These are phyloP conservation scores for Teratosphaeria epicoccoides DNA, from an alignment of 2,329 filamentous ascomycete genomes.

Conservation along the genomic window DNA sequence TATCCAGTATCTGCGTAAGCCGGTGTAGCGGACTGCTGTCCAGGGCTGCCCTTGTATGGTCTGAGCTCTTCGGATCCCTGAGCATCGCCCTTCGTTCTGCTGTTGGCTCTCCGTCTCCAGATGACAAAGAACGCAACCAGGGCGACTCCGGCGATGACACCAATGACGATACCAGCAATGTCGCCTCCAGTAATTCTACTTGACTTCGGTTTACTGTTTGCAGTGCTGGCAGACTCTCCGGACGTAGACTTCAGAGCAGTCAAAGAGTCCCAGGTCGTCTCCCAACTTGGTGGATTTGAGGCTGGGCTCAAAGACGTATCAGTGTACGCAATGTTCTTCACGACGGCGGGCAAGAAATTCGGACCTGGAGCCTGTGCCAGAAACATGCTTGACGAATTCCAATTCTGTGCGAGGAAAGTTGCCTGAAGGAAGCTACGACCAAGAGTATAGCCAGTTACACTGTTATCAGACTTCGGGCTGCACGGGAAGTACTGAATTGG, in stretches of 20 bases:
- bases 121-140: conserved; percentile 4
- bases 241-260: conserved; percentile 1
- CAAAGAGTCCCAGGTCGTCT: conserved; percentile 7
- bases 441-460: conserved; percentile 23
- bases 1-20: not conserved
- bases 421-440: conserved; percentile 40
- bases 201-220: conserved; percentile 22
- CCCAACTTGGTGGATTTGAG: conserved; percentile 9
- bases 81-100: not conserved
- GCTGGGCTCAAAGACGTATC: conserved; percentile 4
- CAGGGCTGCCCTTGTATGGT: not conserved
- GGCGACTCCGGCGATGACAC: conserved; percentile 10
- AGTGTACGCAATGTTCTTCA: conserved; percentile 4
- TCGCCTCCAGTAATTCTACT: conserved; percentile 20
- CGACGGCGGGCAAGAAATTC: not conserved
- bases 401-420: conserved; percentile 36
- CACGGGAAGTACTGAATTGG: conserved; percentile 36
- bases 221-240: not conserved
- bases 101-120: conserved; percentile 4
- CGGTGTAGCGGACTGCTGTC: not conserved
- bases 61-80: not conserved
- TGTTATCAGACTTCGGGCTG: conserved; percentile 18
- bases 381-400: conserved; percentile 27
- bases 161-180: conserved; percentile 26
- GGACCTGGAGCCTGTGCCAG: conserved; percentile 35